Evolutionary conservation across 1,284 basidiomycete species (phyloP), one percentile per base, ranked within the genome.

Genomic region (Tilletia walkeri): DNA sequence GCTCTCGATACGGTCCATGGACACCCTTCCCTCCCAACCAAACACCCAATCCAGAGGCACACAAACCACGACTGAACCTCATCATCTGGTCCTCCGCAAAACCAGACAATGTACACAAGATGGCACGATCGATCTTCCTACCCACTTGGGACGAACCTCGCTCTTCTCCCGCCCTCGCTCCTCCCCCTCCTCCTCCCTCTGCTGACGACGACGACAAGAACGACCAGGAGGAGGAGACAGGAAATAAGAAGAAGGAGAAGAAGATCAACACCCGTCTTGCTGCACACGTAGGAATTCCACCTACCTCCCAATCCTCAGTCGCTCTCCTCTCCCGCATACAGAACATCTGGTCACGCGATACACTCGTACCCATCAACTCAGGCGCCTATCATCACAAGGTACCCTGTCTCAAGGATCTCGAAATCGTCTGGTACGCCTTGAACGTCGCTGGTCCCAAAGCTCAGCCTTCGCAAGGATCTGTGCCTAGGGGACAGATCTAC

Each of bases 51-150:
- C 34, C 59, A 41, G 59, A 24, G 2, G 34, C 59, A 4, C 34
- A 67, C 24, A 4, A 48, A 1, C 71, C 76, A 90, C 91, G 90
- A 88, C 86, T 92, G 38, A 90, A 93, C 72, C 89, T 90, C 4
- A 91, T 94, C 88, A 88, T 94, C 0, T 94, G 93, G 92, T 92
- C 90, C 74, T 91, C 90, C 0, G 92, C 92, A 0, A 90, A 92
- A 80, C 90, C 91, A 0, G 88, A 89, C 69, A 93, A 89, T 76
- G 93, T 94, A 3, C 84, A 86, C 0, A 88, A 89, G 75, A 84
- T 85, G 82, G 75, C 80, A 54, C 70, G 72, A 5, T 76, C 78
- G 1, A 72, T 80, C 4, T 75, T 82, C 20, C 67, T 63, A 36
- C 59, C 59, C 59, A 38, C 59, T 1, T 63, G 59, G 34, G 39